Conservation (phyloP, 2,329 filamentous ascomycete genomes). For the Fusarium incarnatum region DNA sequence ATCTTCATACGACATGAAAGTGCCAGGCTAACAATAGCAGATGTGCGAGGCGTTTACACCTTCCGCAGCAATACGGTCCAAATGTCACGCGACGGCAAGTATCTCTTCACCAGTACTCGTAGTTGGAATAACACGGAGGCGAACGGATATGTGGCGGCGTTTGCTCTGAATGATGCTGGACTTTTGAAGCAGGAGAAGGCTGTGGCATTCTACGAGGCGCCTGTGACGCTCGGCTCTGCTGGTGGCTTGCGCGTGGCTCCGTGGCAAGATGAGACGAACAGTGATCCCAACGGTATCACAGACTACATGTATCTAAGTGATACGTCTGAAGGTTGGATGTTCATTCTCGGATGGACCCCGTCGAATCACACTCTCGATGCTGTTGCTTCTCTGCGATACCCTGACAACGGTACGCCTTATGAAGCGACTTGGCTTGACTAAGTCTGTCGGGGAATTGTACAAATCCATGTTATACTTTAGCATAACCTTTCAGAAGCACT, state of each 20-base stretch:
- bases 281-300: background rate
- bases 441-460: background rate
- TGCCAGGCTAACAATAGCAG: background rate
- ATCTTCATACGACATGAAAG: too few species aligned
- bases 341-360: slow-evolving; percentile 2
- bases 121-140: slow-evolving; percentile 13
- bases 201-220: slow-evolving; percentile 1
- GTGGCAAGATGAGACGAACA: slow-evolving; percentile 2
- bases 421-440: slow-evolving; percentile 14
- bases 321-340: slow-evolving; percentile 7
- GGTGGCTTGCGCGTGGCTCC: slow-evolving; percentile 3
- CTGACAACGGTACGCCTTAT: slow-evolving; percentile 1
- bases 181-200: background rate
- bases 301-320: slow-evolving; percentile 13
- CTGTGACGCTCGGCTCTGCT: slow-evolving; percentile 6
- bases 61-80: slow-evolving; percentile 14
- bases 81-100: slow-evolving; percentile 6
- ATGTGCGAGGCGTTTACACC: background rate
- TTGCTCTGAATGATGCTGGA: background rate
- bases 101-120: slow-evolving; percentile 2
- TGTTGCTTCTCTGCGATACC: slow-evolving; percentile 6
- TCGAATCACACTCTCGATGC: background rate
- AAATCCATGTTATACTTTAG: too few species aligned
- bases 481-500: too few species aligned
- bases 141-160: slow-evolving; percentile 5